Base-by-base conservation (phyloP, 129 eudicot genomes). In the Flaveria sonorensis region DNA sequence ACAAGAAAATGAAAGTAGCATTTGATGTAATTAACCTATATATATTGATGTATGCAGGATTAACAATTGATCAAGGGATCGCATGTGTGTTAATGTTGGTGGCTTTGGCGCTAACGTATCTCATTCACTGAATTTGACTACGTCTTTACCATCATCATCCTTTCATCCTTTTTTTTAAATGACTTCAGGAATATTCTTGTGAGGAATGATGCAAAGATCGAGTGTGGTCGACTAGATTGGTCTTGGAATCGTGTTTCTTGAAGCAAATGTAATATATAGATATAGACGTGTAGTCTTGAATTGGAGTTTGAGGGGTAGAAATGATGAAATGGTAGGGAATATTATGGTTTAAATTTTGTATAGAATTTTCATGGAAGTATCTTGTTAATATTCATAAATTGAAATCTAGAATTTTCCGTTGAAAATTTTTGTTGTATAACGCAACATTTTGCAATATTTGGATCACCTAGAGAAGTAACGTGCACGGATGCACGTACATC, bases 51-150 rank as follows among this genome's bases (percentile, higher is more conserved):
- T 40, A 66, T 43, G 62, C 87, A 90, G 92, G 96, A 67, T 81
- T 90, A 77, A 53, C 89, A 23, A 78, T 90, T 23, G 96, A 90
- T 84, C 96, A 90, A 84, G 91, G 91, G 75, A 75, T 90, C 61
- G 96, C 93, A 47, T 90, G 86, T 36, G 81, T 84, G 67, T 85
- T 90, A 26, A 90, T 90, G 96, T 67, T 90, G 82, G 43, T 90
- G 75, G 96, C 96, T 56, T 81, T 90, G 91, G 85, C 73, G 61
- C 79, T 90, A 60, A 90, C 93, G 18, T 90, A 88, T 77, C 84
- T 90, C 77, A 84, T 90, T 80, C 96, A 90, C 64, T 90, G 77
- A 83, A 26, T 65, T 73, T 6, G 60, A 19, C 32, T 43, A 5
- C 28, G 62, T 67, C 50, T 40, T 73, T 39, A 45, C 39, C 14